phyloP scores from a whole-genome alignment of 495 filamentous ascomycete genomes.

The Xylaria nigripes region DNA sequence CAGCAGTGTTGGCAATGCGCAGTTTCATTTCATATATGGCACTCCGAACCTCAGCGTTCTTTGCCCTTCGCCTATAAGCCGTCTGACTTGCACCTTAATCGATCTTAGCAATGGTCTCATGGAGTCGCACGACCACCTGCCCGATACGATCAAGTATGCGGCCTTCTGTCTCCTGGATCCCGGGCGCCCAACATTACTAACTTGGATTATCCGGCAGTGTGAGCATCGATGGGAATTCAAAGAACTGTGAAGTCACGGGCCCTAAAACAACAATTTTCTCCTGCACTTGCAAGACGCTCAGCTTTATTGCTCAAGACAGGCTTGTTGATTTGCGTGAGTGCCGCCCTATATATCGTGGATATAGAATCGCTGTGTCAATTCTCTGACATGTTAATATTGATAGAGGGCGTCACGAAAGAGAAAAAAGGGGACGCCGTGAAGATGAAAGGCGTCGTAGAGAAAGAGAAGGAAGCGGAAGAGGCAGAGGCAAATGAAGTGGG shows the following conservation, averaged over 20 bases:
- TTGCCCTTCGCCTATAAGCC: not conserved
- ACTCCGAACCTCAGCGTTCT: not conserved
- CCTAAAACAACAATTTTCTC: not conserved
- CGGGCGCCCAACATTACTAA: too few relatives aligned
- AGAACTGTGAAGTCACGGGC: not conserved
- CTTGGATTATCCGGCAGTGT: not conserved
- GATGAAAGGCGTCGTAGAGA: too few relatives aligned
- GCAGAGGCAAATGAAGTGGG: too few relatives aligned
- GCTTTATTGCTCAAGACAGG: not conserved
- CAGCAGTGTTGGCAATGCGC: not conserved
- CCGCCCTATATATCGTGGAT: too few relatives aligned
- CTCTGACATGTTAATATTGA: not conserved
- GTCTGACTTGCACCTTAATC: not conserved
- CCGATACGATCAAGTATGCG: not conserved
- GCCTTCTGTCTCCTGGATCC: too few relatives aligned
- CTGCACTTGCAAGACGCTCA: not conserved
- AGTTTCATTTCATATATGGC: not conserved
- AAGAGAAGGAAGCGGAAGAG: too few relatives aligned
- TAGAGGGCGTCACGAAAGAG: too few relatives aligned
- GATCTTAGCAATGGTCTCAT: not conserved
- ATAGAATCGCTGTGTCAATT: not conserved
- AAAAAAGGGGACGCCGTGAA: too few relatives aligned
- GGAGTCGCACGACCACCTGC: not conserved
- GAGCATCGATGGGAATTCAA: not conserved
- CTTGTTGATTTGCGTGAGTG: not conserved